A percentile compares a stretch with the other conserved stretches of the same genome.
These are phyloP conservation scores for Apiospora sp. DNA, from an alignment of 2,329 filamentous ascomycete genomes.

Conservation along the genomic window DNA sequence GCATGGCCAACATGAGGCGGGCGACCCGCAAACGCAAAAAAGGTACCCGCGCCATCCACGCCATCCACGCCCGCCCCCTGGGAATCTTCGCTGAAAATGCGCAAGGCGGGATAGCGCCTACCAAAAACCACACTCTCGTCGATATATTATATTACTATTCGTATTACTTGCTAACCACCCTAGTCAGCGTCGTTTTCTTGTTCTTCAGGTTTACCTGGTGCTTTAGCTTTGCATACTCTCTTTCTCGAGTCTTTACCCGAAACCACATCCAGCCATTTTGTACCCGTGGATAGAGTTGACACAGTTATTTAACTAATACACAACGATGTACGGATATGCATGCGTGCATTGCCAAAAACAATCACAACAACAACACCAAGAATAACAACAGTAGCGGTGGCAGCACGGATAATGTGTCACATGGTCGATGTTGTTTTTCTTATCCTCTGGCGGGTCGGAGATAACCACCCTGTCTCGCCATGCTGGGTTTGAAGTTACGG, in stretches of 20 bases:
- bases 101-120: constrained; percentile 16
- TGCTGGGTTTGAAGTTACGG: not conserved
- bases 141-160: constrained; percentile 14
- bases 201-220: not conserved
- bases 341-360: not conserved
- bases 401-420: constrained; percentile 14
- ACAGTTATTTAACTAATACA: not conserved
- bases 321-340: not conserved
- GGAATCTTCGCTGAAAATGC: constrained; percentile 11
- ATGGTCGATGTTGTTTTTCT: not conserved
- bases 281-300: constrained; percentile 4
- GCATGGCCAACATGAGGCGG: constrained; percentile 16
- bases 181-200: not conserved
- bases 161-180: constrained; percentile 1
- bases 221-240: not conserved
- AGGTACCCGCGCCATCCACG: constrained; percentile 19
- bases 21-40: constrained; percentile 17
- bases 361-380: not conserved
- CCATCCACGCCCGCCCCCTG: not conserved
- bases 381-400: not conserved
- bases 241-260: not conserved
- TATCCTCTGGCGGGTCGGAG: not conserved
- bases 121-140: not conserved
- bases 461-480: not conserved
- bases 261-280: not conserved